Conservation (phyloP, 2,329 filamentous ascomycete species). For the Phoma sp. region DNA sequence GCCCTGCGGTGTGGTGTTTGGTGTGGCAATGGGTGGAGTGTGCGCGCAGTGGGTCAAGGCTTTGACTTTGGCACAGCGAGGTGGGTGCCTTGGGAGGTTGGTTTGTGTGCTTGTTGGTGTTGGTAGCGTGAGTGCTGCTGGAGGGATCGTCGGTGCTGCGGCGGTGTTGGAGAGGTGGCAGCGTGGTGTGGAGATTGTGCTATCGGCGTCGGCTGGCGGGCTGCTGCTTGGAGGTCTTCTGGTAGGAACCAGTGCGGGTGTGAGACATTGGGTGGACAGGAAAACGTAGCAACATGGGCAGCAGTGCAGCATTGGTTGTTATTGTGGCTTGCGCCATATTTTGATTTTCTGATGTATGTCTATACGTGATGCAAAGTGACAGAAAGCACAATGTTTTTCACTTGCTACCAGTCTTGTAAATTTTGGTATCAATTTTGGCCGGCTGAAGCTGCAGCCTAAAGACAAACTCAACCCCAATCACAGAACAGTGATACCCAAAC, state of each 20-base stretch:
- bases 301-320: not conserved
- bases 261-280: not conserved
- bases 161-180: constrained; percentile 13
- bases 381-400: not conserved
- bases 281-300: no score
- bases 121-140: constrained; percentile 11
- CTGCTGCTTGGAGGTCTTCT: no score
- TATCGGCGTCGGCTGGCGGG: no score
- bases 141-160: constrained; percentile 13
- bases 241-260: no score
- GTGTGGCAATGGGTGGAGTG: constrained; percentile 14
- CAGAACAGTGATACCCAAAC: constrained; percentile 22
- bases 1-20: constrained; percentile 9
- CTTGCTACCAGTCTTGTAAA: not conserved
- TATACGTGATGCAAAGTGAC: not conserved
- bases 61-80: not conserved
- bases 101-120: constrained; percentile 12
- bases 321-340: not conserved
- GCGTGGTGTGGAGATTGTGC: not conserved
- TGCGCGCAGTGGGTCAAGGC: constrained; percentile 9
- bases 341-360: not conserved
- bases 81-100: no score
- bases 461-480: not conserved
- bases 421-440: constrained; percentile 13
- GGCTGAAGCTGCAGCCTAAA: not conserved